Evolutionary conservation across 164 flowering plant genomes (phyloP), one percentile per base, ranked within the genome.

Genomic region (Vitis labrusca): DNA sequence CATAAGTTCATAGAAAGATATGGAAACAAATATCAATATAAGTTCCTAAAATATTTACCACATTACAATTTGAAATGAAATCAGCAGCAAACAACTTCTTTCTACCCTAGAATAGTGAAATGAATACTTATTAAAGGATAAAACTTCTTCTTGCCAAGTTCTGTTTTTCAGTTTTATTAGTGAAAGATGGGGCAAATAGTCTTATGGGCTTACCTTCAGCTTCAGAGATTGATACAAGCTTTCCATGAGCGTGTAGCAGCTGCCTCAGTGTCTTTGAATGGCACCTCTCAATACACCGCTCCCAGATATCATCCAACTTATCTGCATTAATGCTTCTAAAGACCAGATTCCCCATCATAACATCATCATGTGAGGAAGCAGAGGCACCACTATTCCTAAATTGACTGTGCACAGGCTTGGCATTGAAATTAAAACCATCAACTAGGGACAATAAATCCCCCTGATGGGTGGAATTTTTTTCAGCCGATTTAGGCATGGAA

Each of bases 201-300:
- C 55, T 15, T 15, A 51, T 5, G 49, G 29, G 30, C 69, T 70
- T 84, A 96, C 99, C 97, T 83, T 92, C 84, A 66, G 63, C 77
- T 83, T 93, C 88, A 51, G 89, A 83, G 65, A 96, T 77, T 10
- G 98, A 91, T 29, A 89, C 77, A 63, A 96, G 94, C 84, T 78
- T 91, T 66, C 92, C 98, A 79, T 92, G 83, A 60, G 77, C 68
- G 47, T 70, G 81, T 59, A 96, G 84, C 66, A 96, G 81, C 79
- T 89, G 92, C 69, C 86, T 90, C 69, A 96, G 76, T 29, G 97
- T 93, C 81, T 85, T 89, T 4, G 98, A 93, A 71, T 93, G 99
- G 77, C 98, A 96, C 74, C 81, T 89, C 57, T 84, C 91, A 58
- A 93, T 87, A 73, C 97, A 92, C 17, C 80, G 82, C 37, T 65